Evolutionary conservation across 345 rosid species (phyloP), one percentile per base, ranked within the genome.

Genomic region (Leavenworthia alabamica): DNA sequence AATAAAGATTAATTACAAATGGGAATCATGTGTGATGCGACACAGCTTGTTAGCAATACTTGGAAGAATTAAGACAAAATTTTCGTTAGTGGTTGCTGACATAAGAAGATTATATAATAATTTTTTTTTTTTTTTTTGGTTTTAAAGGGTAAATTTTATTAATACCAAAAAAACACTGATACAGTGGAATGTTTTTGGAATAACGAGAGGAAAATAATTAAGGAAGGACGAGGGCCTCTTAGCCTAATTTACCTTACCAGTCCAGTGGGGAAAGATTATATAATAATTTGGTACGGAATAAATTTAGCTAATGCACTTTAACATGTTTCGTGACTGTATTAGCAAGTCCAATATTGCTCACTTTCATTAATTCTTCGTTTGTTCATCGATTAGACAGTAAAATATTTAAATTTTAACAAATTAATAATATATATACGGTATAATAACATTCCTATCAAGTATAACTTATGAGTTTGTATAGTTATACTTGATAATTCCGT

Each of bases 201-300:
- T n/a, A n/a, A n/a, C n/a, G n/a, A n/a, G n/a, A n/a, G n/a, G n/a
- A n/a, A n/a, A n/a, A n/a, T n/a, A n/a, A n/a, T n/a, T n/a, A n/a
- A n/a, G n/a, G n/a, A n/a, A n/a, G n/a, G n/a, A n/a, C n/a, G n/a
- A n/a, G n/a, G n/a, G n/a, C n/a, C n/a, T n/a, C n/a, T n/a, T n/a
- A n/a, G n/a, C n/a, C n/a, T n/a, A n/a, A n/a, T n/a, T n/a, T n/a
- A n/a, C n/a, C n/a, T n/a, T n/a, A n/a, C n/a, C n/a, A n/a, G n/a
- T n/a, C n/a, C n/a, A n/a, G n/a, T n/a, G n/a, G n/a, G n/a, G 46
- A 52, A 39, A 29, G 12, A 27, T 53, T 43, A 16, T 51, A 29
- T 37, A 64, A 57, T 63, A 63, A 49, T 49, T 45, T 71, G 33
- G 74, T 62, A 70, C 70, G 75, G 75, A 71, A 71, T 64, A 64